Percentiles rank a stretch among this genome's conserved stretches.
These are phyloP conservation scores for Penicillium sp. DNA, from an alignment of 2,329 filamentous ascomycete genomes.

Conservation along the genomic window DNA sequence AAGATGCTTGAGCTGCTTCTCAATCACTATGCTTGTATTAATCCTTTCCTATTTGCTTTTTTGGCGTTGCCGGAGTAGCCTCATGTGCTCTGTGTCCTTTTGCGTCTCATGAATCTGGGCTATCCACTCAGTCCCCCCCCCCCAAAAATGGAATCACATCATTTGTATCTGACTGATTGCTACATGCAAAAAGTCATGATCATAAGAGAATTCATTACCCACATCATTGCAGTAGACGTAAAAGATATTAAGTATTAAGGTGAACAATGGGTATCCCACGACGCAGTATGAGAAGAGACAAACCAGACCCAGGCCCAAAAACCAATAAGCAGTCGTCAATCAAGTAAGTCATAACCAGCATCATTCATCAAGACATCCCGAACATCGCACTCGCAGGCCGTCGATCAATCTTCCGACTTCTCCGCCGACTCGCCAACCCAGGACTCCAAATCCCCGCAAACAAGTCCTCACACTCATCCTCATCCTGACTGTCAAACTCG, in stretches of 20 bases:
- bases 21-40: neutral
- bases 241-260: neutral
- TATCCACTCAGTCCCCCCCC: neutral
- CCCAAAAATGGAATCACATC: neutral
- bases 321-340: neutral
- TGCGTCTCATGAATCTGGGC: neutral
- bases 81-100: neutral
- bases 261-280: neutral
- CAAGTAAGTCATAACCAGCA: neutral
- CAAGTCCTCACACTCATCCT: slow-evolving; percentile 68
- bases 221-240: neutral
- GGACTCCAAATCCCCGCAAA: slow-evolving; percentile 66
- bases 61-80: slow-evolving; percentile 7
- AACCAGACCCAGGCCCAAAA: neutral
- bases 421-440: slow-evolving; percentile 52
- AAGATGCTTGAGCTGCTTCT: slow-evolving; percentile 14
- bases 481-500: slow-evolving; percentile 66
- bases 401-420: slow-evolving; percentile 45
- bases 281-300: neutral
- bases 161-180: neutral
- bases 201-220: neutral
- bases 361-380: slow-evolving; percentile 22
- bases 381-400: slow-evolving; percentile 32
- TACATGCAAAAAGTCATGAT: neutral
- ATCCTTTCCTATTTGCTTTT: neutral